Base-by-base conservation (phyloP, 805 yeast genomes). In the Saccharomyces eubayanus region DNA sequence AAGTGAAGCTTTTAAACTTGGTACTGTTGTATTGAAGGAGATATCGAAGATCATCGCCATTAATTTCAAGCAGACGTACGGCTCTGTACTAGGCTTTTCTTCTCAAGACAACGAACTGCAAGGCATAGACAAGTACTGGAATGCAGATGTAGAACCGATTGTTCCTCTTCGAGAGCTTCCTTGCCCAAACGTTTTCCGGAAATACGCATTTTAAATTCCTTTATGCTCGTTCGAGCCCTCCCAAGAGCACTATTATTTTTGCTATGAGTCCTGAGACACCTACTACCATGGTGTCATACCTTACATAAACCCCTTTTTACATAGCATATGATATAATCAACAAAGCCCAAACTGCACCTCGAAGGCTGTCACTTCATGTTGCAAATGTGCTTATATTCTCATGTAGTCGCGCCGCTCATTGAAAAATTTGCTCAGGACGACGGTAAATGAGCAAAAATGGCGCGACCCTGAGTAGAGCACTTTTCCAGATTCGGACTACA, bases 1-100 rank as follows among this genome's bases (percentile, higher is more conserved):
- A 49, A 80, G 80, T 8, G 75, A 71, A 52, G 70, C 73, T 40
- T 57, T 73, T 54, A 72, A 64, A 51, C 59, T 76, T 21, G 65
- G 74, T 36, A 55, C 70, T 3, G 53, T 66, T 31, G 65, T 74
- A 6, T 50, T 73, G 47, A 71, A 68, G 53, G 76, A 74, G 55
- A 57, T 71, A 10, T 55, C 65, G n/a, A 72, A 64, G 51, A 64
- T 64, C 47, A 24, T 63, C 14, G 49, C 54, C 1, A 31, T 31
- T 8, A 52, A 57, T 58, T 12, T 58, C 20, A 31, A 58, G 50
- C 46, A 55, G 50, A 41, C 47, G 9, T 50, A 47, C 12, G 40
- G 16, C 11, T 24, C 43, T 36, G 9, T 36, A 2, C 6, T 36
- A 16, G 43, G 43, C 1, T 36, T 36, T n/a, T 16, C 43, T 36